Evolutionary conservation across 75 land plant species (phyloP).

Genomic region (Chamaecyparis obtusa): DNA sequence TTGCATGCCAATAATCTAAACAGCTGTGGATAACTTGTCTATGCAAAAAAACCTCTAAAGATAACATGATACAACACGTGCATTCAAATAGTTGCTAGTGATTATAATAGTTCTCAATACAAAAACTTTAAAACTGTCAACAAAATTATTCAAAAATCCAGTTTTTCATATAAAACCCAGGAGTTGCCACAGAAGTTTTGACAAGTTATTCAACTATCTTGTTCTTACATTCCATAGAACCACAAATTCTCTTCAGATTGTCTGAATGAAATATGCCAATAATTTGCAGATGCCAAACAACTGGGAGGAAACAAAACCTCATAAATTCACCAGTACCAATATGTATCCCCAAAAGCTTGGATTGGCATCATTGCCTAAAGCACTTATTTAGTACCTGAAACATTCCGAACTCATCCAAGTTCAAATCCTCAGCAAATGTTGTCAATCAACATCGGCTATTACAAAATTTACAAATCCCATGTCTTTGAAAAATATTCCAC

Average conservation of each 20-base stretch:
- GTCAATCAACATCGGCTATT: background rate
- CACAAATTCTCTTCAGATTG: background rate
- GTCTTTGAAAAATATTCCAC: background rate
- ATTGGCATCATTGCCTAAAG: background rate
- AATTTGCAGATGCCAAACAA: background rate
- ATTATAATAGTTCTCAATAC: background rate
- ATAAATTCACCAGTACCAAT: background rate
- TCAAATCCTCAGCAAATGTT: conserved; percentile 1
- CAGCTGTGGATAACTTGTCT: no score
- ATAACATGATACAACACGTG: background rate
- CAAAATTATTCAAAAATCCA: background rate
- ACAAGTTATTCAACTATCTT: background rate
- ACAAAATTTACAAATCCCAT: background rate
- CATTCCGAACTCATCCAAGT: background rate
- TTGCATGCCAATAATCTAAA: no score
- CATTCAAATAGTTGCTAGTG: background rate
- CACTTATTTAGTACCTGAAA: background rate
- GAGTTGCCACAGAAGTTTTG: background rate
- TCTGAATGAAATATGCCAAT: background rate
- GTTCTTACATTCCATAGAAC: background rate
- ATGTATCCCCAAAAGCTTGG: background rate
- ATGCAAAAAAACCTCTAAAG: background rate
- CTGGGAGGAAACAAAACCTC: background rate
- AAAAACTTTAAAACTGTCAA: background rate
- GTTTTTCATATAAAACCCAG: background rate